Conservation (phyloP, 169 alveolate species). For the Babesia bigemina region DNA sequence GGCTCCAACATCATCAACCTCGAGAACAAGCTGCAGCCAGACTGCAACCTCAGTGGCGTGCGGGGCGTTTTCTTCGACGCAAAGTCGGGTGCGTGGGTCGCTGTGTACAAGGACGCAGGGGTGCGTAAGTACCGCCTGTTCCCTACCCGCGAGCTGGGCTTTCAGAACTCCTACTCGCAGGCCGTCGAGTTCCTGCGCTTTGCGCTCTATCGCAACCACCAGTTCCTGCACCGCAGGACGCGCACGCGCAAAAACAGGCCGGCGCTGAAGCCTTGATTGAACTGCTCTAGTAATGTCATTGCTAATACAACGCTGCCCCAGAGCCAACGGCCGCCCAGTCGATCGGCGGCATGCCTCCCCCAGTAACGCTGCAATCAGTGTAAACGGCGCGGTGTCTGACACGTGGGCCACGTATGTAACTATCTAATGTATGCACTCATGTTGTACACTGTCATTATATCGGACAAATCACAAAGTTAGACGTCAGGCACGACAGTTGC, state of each 20-base stretch:
- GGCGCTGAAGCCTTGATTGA: constrained; percentile 46
- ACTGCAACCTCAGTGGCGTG: constrained; percentile 76
- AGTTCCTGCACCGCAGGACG: constrained; percentile 73
- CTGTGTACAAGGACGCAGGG: constrained; percentile 72
- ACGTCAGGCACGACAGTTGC: neutral
- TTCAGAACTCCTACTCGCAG: constrained; percentile 69
- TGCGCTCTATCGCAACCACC: constrained; percentile 68
- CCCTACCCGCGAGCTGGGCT: constrained; percentile 67
- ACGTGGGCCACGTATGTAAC: no score
- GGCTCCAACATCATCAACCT: constrained; percentile 57
- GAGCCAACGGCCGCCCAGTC: no score
- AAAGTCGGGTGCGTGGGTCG: constrained; percentile 69
- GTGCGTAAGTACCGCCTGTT: constrained; percentile 72
- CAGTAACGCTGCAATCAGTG: no score
- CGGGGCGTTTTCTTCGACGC: constrained; percentile 77
- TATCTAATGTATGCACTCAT: no score
- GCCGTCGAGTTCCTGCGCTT: constrained; percentile 75
- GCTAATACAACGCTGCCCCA: neutral
- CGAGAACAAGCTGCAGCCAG: constrained; percentile 71
- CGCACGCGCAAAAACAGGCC: constrained; percentile 71
- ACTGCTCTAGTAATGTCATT: neutral
- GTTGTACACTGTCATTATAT: neutral
- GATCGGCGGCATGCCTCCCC: no score
- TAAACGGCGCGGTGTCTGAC: no score
- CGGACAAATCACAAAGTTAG: neutral